These are phyloP conservation scores for Tuber magnatum DNA, from an alignment of 495 filamentous ascomycete species.

Conservation along the genomic window DNA sequence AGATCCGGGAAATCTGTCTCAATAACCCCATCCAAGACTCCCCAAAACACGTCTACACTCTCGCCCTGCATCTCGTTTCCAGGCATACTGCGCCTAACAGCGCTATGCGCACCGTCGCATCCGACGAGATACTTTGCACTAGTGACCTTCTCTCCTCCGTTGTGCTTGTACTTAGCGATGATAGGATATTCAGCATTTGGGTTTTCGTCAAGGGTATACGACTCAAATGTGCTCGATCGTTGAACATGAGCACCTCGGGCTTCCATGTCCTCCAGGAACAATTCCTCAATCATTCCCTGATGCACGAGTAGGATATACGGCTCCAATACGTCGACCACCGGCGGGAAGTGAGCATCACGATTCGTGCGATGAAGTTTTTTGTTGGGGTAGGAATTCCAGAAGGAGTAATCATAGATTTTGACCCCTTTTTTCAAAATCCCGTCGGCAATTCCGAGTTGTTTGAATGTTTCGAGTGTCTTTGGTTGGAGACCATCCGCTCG, in stretches of 20 bases:
- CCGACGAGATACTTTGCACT: slow-evolving; percentile 56
- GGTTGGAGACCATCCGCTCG: slow-evolving; percentile 74
- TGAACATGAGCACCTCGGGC: slow-evolving; percentile 53
- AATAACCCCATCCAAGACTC: slow-evolving; percentile 68
- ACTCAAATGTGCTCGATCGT: slow-evolving; percentile 53
- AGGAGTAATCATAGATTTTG: slow-evolving; percentile 62
- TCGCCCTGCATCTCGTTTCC: slow-evolving; percentile 58
- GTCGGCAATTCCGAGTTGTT: slow-evolving; percentile 61
- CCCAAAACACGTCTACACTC: slow-evolving; percentile 63
- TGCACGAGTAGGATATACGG: slow-evolving; percentile 66
- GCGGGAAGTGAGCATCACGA: slow-evolving; percentile 65
- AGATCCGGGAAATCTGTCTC: slow-evolving; percentile 72
- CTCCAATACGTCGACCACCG: slow-evolving; percentile 63
- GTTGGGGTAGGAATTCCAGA: slow-evolving; percentile 60
- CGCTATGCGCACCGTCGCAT: slow-evolving; percentile 56
- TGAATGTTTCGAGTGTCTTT: slow-evolving; percentile 67
- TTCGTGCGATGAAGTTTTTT: slow-evolving; percentile 54
- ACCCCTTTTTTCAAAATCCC: slow-evolving; percentile 55
- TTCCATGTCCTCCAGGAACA: slow-evolving; percentile 59
- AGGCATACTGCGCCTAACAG: slow-evolving; percentile 54
- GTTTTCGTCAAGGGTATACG: slow-evolving; percentile 51
- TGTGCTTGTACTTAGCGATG: slow-evolving; percentile 42
- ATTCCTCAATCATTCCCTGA: slow-evolving; percentile 64
- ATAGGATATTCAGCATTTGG: slow-evolving; percentile 46
- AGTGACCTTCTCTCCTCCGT: slow-evolving; percentile 47